Evolutionary conservation across 345 rosid genomes (phyloP).

Genomic region (Acer yangbiense): DNA sequence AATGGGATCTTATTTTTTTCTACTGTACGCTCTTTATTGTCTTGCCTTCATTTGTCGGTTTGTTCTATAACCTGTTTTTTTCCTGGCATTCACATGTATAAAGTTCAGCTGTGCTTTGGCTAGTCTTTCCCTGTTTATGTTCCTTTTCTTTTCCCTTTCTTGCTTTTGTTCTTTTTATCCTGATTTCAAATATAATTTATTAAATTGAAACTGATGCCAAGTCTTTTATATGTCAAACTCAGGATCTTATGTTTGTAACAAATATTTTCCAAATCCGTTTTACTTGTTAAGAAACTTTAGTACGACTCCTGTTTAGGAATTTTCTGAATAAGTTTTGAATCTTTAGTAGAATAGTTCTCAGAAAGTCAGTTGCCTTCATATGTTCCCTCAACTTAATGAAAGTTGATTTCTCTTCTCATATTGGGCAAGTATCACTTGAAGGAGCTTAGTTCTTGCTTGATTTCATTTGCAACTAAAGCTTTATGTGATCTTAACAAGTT

Average conservation of each 20-base stretch:
- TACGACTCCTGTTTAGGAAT: background rate
- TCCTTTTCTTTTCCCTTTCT: background rate
- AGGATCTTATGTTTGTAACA: background rate
- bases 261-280: background rate
- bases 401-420: background rate
- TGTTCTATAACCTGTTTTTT: background rate
- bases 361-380: background rate
- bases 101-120: background rate
- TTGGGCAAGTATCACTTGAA: background rate
- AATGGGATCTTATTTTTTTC: background rate
- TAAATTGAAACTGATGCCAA: background rate
- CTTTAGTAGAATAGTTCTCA: background rate
- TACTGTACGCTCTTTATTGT: background rate
- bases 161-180: background rate
- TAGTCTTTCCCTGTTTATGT: background rate
- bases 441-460: conserved; percentile 1
- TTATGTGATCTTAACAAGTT: background rate
- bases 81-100: background rate
- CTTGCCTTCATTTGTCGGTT: background rate
- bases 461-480: background rate
- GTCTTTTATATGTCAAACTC: background rate
- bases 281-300: background rate
- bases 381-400: background rate
- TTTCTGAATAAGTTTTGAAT: background rate
- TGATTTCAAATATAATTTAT: background rate